phyloP scores from a whole-genome alignment of 176 grass and related monocot genomes.

The Eleusine coracana region DNA sequence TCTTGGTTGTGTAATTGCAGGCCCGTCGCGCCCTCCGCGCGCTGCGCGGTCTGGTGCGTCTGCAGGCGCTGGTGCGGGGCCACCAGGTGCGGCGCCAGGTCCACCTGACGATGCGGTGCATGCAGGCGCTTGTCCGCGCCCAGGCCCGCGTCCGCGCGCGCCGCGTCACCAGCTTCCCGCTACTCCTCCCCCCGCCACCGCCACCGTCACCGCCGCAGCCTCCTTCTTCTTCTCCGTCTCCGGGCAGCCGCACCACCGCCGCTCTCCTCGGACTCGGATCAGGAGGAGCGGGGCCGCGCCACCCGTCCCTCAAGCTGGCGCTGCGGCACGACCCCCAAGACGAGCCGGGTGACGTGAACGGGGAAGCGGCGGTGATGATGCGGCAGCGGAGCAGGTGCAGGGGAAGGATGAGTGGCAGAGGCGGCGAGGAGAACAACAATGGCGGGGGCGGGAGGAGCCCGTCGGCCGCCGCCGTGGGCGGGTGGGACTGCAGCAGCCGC shows the following conservation, averaged over 20 bases:
- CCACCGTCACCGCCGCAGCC: neutral
- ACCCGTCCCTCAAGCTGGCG: neutral
- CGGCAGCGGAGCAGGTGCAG: slow-evolving; percentile 15
- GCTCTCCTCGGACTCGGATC: neutral
- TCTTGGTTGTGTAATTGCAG: slow-evolving; percentile 18
- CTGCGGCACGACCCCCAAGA: neutral
- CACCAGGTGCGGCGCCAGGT: slow-evolving; percentile 82
- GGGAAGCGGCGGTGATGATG: neutral
- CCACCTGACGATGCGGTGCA: slow-evolving; percentile 74
- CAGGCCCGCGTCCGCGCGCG: slow-evolving; percentile 74
- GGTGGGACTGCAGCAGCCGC: slow-evolving; percentile 60
- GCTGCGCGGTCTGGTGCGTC: slow-evolving; percentile 67
- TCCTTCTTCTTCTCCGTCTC: neutral
- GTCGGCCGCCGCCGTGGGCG: neutral
- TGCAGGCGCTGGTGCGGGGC: slow-evolving; percentile 82
- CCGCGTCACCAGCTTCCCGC: slow-evolving; percentile 39
- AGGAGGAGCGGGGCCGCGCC: neutral
- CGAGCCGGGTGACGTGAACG: neutral
- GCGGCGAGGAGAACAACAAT: neutral
- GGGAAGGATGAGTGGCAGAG: neutral
- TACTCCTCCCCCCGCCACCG: slow-evolving; percentile 1
- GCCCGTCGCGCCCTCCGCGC: slow-evolving; percentile 64
- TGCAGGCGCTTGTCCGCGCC: slow-evolving; percentile 79
- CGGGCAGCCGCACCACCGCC: neutral
- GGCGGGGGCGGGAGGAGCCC: slow-evolving; percentile 25